Evolutionary conservation across 163 green algal species (phyloP), one percentile per base, ranked within the genome.

Genomic region (Scenedesmus sp.): DNA sequence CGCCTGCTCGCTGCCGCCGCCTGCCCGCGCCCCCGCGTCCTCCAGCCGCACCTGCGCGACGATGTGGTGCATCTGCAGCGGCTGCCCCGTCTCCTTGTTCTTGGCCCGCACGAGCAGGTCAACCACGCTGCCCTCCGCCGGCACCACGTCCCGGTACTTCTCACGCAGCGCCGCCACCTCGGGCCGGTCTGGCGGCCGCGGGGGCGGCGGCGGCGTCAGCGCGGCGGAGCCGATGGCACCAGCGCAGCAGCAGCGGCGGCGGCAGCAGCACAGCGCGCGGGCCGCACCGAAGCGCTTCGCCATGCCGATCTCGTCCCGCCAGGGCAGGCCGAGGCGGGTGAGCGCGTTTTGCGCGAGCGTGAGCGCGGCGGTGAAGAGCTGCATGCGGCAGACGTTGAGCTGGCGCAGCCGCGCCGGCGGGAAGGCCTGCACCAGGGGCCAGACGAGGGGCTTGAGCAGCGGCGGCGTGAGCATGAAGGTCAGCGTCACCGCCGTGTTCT

Each of bases 81-180:
- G 62, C 29, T 73, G 29, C 17, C 74, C 74, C 20, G 74, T 81
- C 50, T 75, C 24, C 74, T 75, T 81, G 74, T 81, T 63, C 33
- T 65, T 65, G 26, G 74, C 63, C 17, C 62, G 42, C 29, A 81
- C 74, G 34, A 81, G 62, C 50, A 69, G 50, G 62, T 81, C 74
- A 24, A 81, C 74, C 51, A 81, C 63, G 53, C 60, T 75, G 74
- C 74, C 74, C 24, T 60, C 74, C 28, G 63, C 63, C 45, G 74
- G 74, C 13, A 75, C 63, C 18, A 58, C 51, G 28, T 36, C 7
- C 4, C 62, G 50, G 29, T 81, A 81, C 36, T 53, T 26, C 26
- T 39, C 44, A 33, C 34, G 33, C 4, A 75, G 26, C 1, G 29
- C 4, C 3, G 31, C 26, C 5, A 45, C 71, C 45, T 54, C 58